Base-by-base conservation (phyloP, 768 basidiomycete genomes). In the Macrolepiota albuminosa region DNA sequence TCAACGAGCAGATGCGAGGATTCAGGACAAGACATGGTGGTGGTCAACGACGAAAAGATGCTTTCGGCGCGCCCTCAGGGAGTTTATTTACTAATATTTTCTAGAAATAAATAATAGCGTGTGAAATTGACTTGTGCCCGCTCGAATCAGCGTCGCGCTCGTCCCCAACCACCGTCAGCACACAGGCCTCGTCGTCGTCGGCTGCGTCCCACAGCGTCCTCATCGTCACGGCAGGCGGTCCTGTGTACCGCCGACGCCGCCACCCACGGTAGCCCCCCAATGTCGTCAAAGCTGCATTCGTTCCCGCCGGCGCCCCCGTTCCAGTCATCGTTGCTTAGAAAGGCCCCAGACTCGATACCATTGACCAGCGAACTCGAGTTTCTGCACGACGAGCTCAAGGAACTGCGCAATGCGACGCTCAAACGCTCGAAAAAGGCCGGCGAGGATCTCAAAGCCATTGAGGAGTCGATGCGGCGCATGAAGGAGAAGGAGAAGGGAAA, bases 401-500 rank as follows among this genome's bases (percentile, higher is more conserved):
- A 74, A 51, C 72, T 87, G 55, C 82, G 78, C 66, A 75, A 81
- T 64, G 77, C 75, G 68, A 80, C 84, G 7, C 66, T 84, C 50
- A 86, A 86, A 62, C 81, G 88, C 64, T 83, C 79, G 43, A 85
- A 81, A 77, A 91, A 90, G 76, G 91, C 90, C 0, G 82, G 81
- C 36, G 84, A 88, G 67, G 91, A 93, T 77, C 74, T 90, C 64
- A 82, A 79, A 69, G 79, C 83, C 56, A 85, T 93, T 65, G 84
- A 89, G 63, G 89, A 88, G 72, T 87, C 86, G 52, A 86, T 89
- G 82, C 82, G 84, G 56, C 81, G 83, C 61, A 81, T 91, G 75
- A 88, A 84, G 74, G 90, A 91, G 75, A 86, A 83, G 71, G 87
- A 84, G 72, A 83, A 82, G 74, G 87, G 88, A 0, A 91, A 90